Evolutionary conservation across 164 flowering plant species (phyloP).

Genomic region (Dillenia turbinata): DNA sequence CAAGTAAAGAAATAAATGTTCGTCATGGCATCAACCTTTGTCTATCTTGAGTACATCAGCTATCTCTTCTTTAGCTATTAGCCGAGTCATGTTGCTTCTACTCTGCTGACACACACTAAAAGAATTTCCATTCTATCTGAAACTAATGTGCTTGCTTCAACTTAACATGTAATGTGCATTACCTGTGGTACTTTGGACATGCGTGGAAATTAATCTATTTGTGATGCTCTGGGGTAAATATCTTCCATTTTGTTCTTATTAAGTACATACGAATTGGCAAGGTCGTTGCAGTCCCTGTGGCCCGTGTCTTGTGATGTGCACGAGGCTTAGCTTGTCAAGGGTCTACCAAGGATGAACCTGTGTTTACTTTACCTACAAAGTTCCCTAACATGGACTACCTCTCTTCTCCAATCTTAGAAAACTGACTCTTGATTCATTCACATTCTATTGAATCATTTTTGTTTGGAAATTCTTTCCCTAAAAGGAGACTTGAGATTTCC

Average conservation of each 20-base stretch:
- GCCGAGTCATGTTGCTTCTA: too few species aligned
- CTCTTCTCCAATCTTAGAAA: slow-evolving; percentile 8
- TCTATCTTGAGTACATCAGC: too few species aligned
- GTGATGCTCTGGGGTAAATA: background rate
- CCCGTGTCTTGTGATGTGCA: slow-evolving; percentile 54
- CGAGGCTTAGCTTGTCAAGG: slow-evolving; percentile 38
- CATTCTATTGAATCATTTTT: background rate
- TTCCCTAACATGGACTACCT: slow-evolving; percentile 9
- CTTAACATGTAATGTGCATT: slow-evolving; percentile 27
- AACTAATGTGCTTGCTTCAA: too few species aligned
- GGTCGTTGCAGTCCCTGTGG: slow-evolving; percentile 80
- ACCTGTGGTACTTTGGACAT: slow-evolving; percentile 77
- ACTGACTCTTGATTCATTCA: background rate
- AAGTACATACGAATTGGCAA: slow-evolving; percentile 80
- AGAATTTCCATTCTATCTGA: background rate
- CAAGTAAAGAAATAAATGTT: too few species aligned
- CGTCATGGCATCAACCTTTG: too few species aligned
- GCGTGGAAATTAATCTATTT: slow-evolving; percentile 43
- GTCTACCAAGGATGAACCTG: slow-evolving; percentile 9
- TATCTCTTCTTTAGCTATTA: too few species aligned
- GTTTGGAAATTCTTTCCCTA: too few species aligned
- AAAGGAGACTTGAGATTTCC: too few species aligned
- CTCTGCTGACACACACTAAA: too few species aligned
- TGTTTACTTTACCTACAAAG: slow-evolving; percentile 23
- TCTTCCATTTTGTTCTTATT: background rate